Evolutionary conservation across 1,139 yeast species (phyloP), one percentile per base, ranked within the genome.

Genomic region (Magnusiomyces suaveolens): DNA sequence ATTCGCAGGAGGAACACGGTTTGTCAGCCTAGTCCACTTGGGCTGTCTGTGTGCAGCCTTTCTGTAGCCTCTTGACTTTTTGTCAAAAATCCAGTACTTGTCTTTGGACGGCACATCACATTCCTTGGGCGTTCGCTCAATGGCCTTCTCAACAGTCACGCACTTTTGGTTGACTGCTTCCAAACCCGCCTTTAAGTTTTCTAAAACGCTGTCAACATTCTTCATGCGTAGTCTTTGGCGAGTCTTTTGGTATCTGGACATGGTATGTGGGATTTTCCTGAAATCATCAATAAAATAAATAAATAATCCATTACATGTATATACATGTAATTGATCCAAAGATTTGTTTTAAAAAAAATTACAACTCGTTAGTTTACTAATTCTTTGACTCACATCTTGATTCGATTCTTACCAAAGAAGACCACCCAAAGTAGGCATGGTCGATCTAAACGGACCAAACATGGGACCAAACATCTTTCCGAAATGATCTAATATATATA

Each of bases 21-120:
- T 78, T 18, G 95, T 82, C 60, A 81, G 69, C 72, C 85, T 87
- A 55, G 97, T 90, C 63, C 62, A 63, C 58, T 66, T 63, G 41
- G 68, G 65, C 59, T 62, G 62, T 44, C 66, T 60, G 68, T 92
- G 97, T 29, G 87, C 82, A 60, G 94, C 83, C 73, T 89, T 92
- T 73, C 98, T 81, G 72, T 90, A 92, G 33, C 83, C 83, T 65
- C 77, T 80, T 14, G 83, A 78, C 64, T 82, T 82, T 70, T 80
- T 84, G 72, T 81, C 83, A 72, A 87, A 92, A 0, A 90, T 84
- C 53, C 95, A 83, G 72, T 92, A 92, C 70, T 92, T 92, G 72
- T 92, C 95, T 62, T 73, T 76, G 2, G 95, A 75, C 0, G 71
- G 65, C 97, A 92, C 88, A 59, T 88, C 89, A 46, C 71, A 63